Evolutionary conservation across 2,329 filamentous ascomycete species (phyloP), one percentile per base, ranked within the genome.

Genomic region (Fusarium dimerum): DNA sequence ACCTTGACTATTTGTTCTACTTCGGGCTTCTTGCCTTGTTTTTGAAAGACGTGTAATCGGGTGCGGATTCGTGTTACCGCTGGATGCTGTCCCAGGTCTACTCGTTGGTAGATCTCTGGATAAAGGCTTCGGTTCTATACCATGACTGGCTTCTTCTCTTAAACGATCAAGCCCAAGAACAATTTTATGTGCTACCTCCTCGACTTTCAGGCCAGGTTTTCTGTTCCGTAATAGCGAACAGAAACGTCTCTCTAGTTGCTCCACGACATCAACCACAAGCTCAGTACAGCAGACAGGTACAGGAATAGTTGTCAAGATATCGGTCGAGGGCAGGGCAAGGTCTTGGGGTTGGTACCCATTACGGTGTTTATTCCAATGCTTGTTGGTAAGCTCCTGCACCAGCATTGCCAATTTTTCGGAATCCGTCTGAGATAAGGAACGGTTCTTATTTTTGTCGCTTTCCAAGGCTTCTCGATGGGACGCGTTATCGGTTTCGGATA

Each of bases 191-290:
- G 76, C 63, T 8, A 84, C 73, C 39, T 67, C 68, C 16, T 81
- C 76, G 30, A 73, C 67, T 16, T 71, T 67, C 17, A 84, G 63
- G 3, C 70, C 62, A 15, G 65, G 64, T 20, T 76, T 71, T 9
- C 64, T 67, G 45, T 68, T 71, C 56, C 80, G 72, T 6, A 74
- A 68, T 3, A 83, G 63, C 3, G 76, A 71, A 59, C 81, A 84
- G 54, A 84, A 84, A 8, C 71, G 73, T 44, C 68, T 70, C 17
- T 76, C 71, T 11, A 84, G 67, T 55, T 79, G 77, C 18, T 76
- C 68, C 3, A 74, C 74, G 10, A 77, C 73, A 54, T 84, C 79
- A 7, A 73, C 56, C 16, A 70, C 61, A 17, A 84, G 69, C 45
- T 77, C 74, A 4, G 73, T 66, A 55, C 82, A 84, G 62, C 82